A percentile compares a stretch with the other conserved stretches of the same genome.
These are phyloP conservation scores for Leccinum subgranulosum DNA, from an alignment of 768 basidiomycete species.

Conservation along the genomic window DNA sequence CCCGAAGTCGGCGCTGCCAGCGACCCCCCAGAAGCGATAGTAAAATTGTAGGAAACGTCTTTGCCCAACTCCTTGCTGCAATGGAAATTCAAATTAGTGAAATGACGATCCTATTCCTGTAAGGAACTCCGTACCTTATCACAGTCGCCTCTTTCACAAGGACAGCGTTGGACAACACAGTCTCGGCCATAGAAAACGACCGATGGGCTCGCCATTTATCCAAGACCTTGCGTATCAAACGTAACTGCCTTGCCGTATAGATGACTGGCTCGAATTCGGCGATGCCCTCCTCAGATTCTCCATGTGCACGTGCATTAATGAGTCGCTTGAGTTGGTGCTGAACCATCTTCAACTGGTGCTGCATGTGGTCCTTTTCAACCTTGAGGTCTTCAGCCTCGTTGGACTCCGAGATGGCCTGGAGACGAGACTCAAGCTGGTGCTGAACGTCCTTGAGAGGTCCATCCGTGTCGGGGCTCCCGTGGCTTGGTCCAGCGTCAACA, in stretches of 20 bases:
- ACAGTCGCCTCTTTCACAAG: constrained; percentile 93
- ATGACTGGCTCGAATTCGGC: constrained; percentile 75
- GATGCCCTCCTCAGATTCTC: constrained; percentile 65
- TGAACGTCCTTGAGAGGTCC: constrained; percentile 69
- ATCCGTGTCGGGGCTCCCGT: constrained; percentile 64
- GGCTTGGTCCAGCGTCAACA: constrained; percentile 59
- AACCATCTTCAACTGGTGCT: constrained; percentile 79
- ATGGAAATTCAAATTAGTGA: constrained; percentile 8
- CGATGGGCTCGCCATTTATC: constrained; percentile 83
- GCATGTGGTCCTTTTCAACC: constrained; percentile 91
- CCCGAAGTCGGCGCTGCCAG: constrained; percentile 78
- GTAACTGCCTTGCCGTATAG: constrained; percentile 77
- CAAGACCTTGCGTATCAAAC: constrained; percentile 78
- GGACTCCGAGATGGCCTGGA: constrained; percentile 60
- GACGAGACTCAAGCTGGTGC: constrained; percentile 67
- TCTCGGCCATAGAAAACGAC: constrained; percentile 91
- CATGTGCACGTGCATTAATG: constrained; percentile 70
- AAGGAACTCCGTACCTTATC: constrained; percentile 56
- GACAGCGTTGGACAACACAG: constrained; percentile 79
- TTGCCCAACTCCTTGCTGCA: constrained; percentile 82
- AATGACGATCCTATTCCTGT: not conserved
- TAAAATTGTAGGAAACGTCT: constrained; percentile 89
- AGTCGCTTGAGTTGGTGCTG: constrained; percentile 80
- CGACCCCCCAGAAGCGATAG: constrained; percentile 79
- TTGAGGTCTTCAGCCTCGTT: constrained; percentile 82